phyloP scores from a whole-genome alignment of 2,329 filamentous ascomycete genomes.

The Lasiodiplodia sp. region DNA sequence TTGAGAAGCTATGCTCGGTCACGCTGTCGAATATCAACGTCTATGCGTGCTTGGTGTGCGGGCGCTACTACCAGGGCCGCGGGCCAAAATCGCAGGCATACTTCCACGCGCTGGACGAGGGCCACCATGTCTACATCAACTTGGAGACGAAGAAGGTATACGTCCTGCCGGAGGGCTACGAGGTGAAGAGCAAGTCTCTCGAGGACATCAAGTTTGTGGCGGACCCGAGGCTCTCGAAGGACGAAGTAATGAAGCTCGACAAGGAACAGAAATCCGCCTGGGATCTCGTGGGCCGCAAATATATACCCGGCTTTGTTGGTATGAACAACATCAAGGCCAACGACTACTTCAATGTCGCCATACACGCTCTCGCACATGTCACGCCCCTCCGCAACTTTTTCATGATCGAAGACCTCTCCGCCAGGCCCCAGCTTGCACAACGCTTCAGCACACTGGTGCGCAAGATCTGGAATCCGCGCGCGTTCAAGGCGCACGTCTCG shows the following conservation, averaged over 20 bases:
- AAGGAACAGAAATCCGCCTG: constrained; percentile 68
- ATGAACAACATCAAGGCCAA: constrained; percentile 99
- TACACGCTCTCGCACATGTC: constrained; percentile 91
- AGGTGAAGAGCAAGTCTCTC: constrained; percentile 91
- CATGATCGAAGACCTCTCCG: constrained; percentile 81
- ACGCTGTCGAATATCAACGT: constrained; percentile 98
- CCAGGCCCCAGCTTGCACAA: constrained; percentile 80
- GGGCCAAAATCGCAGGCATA: constrained; percentile 96
- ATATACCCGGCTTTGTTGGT: constrained; percentile 92
- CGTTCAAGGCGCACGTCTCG: constrained; percentile 96
- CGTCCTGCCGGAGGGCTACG: constrained; percentile 94
- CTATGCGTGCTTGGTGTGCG: constrained; percentile 95
- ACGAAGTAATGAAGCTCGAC: constrained; percentile 83
- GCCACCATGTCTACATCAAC: constrained; percentile 98
- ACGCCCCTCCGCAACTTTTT: constrained; percentile 89
- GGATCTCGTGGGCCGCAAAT: constrained; percentile 83
- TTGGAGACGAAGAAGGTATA: constrained; percentile 92
- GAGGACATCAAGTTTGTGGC: constrained; percentile 99
- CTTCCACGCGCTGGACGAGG: constrained; percentile 93
- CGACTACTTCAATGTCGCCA: constrained; percentile 95
- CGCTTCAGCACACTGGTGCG: constrained; percentile 88
- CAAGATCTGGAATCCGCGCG: constrained; percentile 97
- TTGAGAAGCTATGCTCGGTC: constrained; percentile 97
- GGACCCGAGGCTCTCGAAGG: constrained; percentile 82
- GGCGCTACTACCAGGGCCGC: constrained; percentile 95